phyloP scores from a whole-genome alignment of 2,329 filamentous ascomycete species.

The Trichoderma koningiopsis region DNA sequence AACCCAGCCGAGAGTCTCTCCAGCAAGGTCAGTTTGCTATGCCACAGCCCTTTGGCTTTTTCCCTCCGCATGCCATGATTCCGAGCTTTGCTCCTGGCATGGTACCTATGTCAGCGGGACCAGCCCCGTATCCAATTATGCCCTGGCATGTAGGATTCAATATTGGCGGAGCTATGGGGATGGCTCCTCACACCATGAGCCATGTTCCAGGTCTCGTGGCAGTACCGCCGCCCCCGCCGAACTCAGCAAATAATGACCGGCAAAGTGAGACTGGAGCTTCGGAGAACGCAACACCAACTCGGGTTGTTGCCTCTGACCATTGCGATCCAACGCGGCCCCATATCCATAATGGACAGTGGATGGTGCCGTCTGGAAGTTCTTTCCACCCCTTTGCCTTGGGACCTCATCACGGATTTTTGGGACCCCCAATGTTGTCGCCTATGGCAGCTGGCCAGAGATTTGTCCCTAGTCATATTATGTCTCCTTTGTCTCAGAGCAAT shows the following conservation, averaged over 20 bases:
- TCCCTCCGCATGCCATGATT: slow-evolving; percentile 36
- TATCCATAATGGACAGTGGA: slow-evolving; percentile 48
- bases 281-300: slow-evolving; percentile 39
- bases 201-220: slow-evolving; percentile 30
- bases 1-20: slow-evolving; percentile 28
- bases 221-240: slow-evolving; percentile 30
- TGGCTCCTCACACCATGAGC: slow-evolving; percentile 33
- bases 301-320: slow-evolving; percentile 46
- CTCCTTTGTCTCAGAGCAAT: slow-evolving; percentile 28
- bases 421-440: slow-evolving; percentile 33
- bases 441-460: slow-evolving; percentile 29
- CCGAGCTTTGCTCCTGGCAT: slow-evolving; percentile 39
- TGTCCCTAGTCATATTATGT: slow-evolving; percentile 32
- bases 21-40: slow-evolving; percentile 14
- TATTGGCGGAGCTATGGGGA: slow-evolving; percentile 35
- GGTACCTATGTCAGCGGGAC: slow-evolving; percentile 36
- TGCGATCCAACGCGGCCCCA: slow-evolving; percentile 51
- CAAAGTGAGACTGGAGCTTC: slow-evolving; percentile 38
- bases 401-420: slow-evolving; percentile 34
- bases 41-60: slow-evolving; percentile 31
- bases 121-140: slow-evolving; percentile 42
- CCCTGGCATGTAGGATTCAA: slow-evolving; percentile 46
- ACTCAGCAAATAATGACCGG: slow-evolving; percentile 33
- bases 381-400: slow-evolving; percentile 37
- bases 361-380: slow-evolving; percentile 39